Evolutionary conservation across 116 monocot genomes (phyloP).

Genomic region (Iris pallida): DNA sequence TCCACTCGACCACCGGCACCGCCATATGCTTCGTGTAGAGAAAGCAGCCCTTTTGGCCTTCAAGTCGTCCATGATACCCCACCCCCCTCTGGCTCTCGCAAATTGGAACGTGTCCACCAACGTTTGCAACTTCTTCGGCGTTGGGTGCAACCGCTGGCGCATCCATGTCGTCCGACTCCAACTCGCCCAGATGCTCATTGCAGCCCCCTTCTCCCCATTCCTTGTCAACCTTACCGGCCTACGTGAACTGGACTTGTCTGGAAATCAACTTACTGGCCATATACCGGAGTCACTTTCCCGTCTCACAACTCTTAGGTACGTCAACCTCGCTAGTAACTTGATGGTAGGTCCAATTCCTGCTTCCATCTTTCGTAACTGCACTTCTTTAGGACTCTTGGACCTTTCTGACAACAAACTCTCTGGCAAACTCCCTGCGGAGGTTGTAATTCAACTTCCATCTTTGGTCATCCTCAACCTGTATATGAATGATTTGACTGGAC

Average conservation of each 20-base stretch:
- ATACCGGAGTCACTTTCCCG: slow-evolving; percentile 27
- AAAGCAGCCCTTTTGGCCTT: slow-evolving; percentile 24
- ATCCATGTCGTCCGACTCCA: slow-evolving; percentile 17
- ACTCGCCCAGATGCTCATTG: slow-evolving; percentile 2
- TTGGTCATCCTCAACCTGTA: slow-evolving; percentile 22
- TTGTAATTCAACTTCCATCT: background rate
- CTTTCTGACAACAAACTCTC: slow-evolving; percentile 68
- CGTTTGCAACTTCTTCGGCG: slow-evolving; percentile 24
- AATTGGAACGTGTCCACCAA: slow-evolving; percentile 35
- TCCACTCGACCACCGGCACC: background rate
- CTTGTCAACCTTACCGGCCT: slow-evolving; percentile 37
- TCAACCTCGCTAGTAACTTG: background rate
- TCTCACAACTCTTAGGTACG: background rate
- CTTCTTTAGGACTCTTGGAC: slow-evolving; percentile 34
- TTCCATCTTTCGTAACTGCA: slow-evolving; percentile 30
- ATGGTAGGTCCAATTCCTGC: slow-evolving; percentile 32
- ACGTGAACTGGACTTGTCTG: slow-evolving; percentile 14
- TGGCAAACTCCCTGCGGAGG: slow-evolving; percentile 27
- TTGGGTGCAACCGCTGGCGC: slow-evolving; percentile 23
- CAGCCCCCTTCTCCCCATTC: slow-evolving; percentile 12
- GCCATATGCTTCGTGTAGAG: slow-evolving; percentile 7
- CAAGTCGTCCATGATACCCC: slow-evolving; percentile 14
- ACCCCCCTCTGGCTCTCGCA: slow-evolving; percentile 6
- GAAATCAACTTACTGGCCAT: slow-evolving; percentile 15
- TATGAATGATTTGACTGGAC: slow-evolving; percentile 20